Percentiles rank a stretch among this genome's conserved stretches.
Evolutionary conservation across 352 stramenopile species (phyloP).

Genomic region (Phytophthora pinifolia): DNA sequence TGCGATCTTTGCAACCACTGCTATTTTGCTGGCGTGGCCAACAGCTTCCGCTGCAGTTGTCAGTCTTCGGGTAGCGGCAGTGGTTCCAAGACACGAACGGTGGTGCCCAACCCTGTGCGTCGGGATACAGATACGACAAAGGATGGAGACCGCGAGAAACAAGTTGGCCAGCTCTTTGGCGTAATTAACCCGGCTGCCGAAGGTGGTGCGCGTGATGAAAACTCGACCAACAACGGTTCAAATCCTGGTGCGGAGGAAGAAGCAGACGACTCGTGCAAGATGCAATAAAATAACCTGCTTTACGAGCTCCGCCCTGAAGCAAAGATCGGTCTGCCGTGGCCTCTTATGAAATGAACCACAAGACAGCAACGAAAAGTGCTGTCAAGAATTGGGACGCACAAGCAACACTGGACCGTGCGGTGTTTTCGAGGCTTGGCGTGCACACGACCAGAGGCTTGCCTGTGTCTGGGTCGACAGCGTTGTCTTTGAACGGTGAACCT

Average conservation of each 20-base stretch:
- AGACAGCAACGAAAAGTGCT: slow-evolving; percentile 3
- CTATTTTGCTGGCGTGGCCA: slow-evolving; percentile 84
- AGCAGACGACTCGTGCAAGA: slow-evolving; percentile 61
- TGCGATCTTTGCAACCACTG: slow-evolving; percentile 83
- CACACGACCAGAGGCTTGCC: slow-evolving; percentile 77
- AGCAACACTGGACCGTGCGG: slow-evolving; percentile 4
- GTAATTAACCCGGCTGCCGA: slow-evolving; percentile 16
- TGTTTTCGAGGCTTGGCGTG: slow-evolving; percentile 81
- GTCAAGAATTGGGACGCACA: slow-evolving; percentile 2
- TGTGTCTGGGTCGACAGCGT: slow-evolving; percentile 65
- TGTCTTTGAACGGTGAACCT: slow-evolving; percentile 79
- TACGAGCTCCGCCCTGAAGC: background rate
- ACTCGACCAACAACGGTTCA: slow-evolving; percentile 25
- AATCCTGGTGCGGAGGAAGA: slow-evolving; percentile 40
- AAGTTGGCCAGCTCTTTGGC: slow-evolving; percentile 18
- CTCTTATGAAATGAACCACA: slow-evolving; percentile 9
- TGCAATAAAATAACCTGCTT: slow-evolving; percentile 43
- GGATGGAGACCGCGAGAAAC: slow-evolving; percentile 8
- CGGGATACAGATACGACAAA: slow-evolving; percentile 19
- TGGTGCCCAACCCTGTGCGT: slow-evolving; percentile 44
- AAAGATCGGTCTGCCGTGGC: background rate
- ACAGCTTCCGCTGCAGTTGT: slow-evolving; percentile 83
- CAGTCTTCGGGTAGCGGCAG: slow-evolving; percentile 36
- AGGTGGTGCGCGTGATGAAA: slow-evolving; percentile 28
- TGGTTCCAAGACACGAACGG: slow-evolving; percentile 46